Evolutionary conservation across 805 yeast genomes (phyloP), one percentile per base, ranked within the genome.

Genomic region (Yamadazyma nakazawae): DNA sequence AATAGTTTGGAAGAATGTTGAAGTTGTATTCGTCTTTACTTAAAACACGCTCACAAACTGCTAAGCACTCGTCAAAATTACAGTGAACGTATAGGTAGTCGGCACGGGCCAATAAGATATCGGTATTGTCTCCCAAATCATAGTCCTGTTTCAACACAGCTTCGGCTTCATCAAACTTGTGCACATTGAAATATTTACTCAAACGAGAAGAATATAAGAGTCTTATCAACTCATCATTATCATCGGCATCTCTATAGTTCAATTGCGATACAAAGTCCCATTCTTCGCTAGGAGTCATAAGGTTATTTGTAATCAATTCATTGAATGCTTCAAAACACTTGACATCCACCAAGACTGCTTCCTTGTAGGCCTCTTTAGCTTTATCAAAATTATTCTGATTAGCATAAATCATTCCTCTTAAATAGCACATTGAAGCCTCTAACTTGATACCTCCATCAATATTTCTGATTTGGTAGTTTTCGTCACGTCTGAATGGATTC

Each of bases 241-340:
- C 88, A 53, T 82, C 94, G 2, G 86, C 78, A 43, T 79, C 85
- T 37, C 85, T 79, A 60, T 89, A 88, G 52, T 84, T 80, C 35
- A 89, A 66, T 25, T 76, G 62, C 10, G 76, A 68, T 9, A 90
- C 62, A 32, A 94, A 76, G 32, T 84, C 88, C 94, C 96, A 87
- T 65, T 90, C 95, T 58, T 92, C 97, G 14, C 71, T 64, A 0
- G 97, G 96, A 0, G 94, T 79, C 66, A 92, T 68, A 56, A 89
- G 75, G 58, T 84, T 84, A 54, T 85, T 85, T 37, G 77, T 68
- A 1, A 87, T 76, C 42, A 92, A 74, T 59, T 86, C 90, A 56
- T 87, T 80, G 61, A 89, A 89, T 0, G 98, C 97, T 55, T 92
- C 99, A 62, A 74, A 92, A 64, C 97, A 94, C 62, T 90, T 88